Base-by-base conservation (phyloP, 1,139 yeast species). In the Debaryomyces sp. region DNA sequence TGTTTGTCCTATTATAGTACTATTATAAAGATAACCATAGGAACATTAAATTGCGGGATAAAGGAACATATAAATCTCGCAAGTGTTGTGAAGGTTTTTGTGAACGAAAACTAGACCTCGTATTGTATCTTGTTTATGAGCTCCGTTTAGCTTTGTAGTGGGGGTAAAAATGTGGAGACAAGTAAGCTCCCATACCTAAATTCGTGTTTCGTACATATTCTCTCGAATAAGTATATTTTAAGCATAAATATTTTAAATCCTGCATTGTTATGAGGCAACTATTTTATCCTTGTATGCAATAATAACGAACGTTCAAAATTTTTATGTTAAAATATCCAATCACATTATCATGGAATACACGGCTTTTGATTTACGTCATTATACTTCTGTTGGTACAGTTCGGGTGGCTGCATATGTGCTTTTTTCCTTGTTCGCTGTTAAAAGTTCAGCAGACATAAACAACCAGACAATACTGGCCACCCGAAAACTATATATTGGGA, bases 181-280 rank as follows among this genome's bases (percentile, higher is more conserved):
- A 30, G 23, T 30, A 13, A 18, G 17, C 23, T 18, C 22, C 8
- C 18, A 30, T 13, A 32, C 36, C 17, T 30, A 12, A 30, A 29
- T 41, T 41, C 43, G 43, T 41, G 43, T 41, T 41, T 41, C 43
- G n/a, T 41, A 30, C 43, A 41, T 30, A 41, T 18, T 27, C 13
- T 21, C 35, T 41, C 27, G 26, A 41, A 27, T 13, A 17, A 41
- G 43, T 30, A 29, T 30, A 30, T 30, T 41, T 39, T 7, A 10
- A 29, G 35, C 36, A 41, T 41, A 32, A 18, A 30, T 23, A 22
- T 32, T 13, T n/a, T 12, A 30, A 18, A 18, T 17, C 43, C 27
- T 30, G 18, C 27, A 41, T 41, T 41, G 43, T 41, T 13, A 17
- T 13, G 5, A 24, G 33, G 18, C 18, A 27, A 26, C 12, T 26